Percentiles rank a stretch among this genome's conserved stretches.
phyloP scores from a whole-genome alignment of 108 stramenopile genomes.

The Seminavis robusta region DNA sequence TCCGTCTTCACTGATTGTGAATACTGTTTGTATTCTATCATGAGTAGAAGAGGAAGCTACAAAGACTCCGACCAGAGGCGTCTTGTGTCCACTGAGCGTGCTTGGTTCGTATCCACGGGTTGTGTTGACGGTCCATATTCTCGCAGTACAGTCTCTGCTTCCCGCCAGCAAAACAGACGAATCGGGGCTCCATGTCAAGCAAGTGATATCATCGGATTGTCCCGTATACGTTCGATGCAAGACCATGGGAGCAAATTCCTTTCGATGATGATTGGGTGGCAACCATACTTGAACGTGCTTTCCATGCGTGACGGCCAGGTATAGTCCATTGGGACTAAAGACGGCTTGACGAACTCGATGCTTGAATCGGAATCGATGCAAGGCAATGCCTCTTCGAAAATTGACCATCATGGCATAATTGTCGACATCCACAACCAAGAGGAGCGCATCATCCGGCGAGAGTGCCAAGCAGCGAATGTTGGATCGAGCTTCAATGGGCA shows the following conservation, averaged over 20 bases:
- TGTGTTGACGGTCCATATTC: constrained; percentile 88
- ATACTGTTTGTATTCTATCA: constrained; percentile 53
- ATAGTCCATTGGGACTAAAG: constrained; percentile 87
- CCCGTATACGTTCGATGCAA: constrained; percentile 91
- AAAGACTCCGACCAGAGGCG: constrained; percentile 65
- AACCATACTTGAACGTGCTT: constrained; percentile 93
- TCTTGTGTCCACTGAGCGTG: constrained; percentile 84
- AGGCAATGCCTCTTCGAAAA: constrained; percentile 77
- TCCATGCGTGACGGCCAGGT: constrained; percentile 91
- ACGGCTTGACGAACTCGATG: constrained; percentile 66
- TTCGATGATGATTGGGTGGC: constrained; percentile 70
- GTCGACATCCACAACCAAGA: constrained; percentile 83
- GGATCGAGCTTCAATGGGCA: constrained; percentile 88
- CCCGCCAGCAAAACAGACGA: constrained; percentile 80
- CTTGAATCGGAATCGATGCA: constrained; percentile 95
- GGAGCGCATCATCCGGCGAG: constrained; percentile 76
- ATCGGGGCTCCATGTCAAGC: constrained; percentile 88
- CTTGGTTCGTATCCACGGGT: constrained; percentile 73
- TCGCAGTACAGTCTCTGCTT: constrained; percentile 77
- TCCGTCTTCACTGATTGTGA: constrained; percentile 88
- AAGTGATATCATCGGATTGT: constrained; percentile 75
- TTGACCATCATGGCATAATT: constrained; percentile 78
- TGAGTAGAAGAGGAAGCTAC: constrained; percentile 50
- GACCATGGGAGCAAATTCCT: constrained; percentile 92
- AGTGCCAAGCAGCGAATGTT: constrained; percentile 88